Evolutionary conservation across 1,139 yeast species (phyloP), one percentile per base, ranked within the genome.

Genomic region (Tardiomyces digboiensis): DNA sequence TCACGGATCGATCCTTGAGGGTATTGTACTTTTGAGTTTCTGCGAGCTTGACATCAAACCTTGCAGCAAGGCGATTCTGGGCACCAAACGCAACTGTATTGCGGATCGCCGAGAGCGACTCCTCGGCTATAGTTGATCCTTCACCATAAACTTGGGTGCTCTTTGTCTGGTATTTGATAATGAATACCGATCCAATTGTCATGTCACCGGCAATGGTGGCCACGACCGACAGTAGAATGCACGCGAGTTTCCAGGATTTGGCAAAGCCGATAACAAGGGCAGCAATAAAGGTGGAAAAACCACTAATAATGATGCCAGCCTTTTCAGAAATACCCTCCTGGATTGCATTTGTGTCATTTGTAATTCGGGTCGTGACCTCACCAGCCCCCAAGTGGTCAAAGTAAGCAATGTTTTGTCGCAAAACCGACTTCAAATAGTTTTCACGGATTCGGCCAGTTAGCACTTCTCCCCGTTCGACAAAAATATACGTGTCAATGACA

Each of bases 281-380:
- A 19, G 70, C 58, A 33, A 69, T 52, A 51, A 70, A 67, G 1
- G 71, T 62, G 8, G 70, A 58, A 4, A 66, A 44, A 21, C 70
- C 70, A 22, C 61, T 56, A 16, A 64, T 50, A 41, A 68, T 62
- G 40, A 66, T 54, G 14, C 72, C 73, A 16, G 67, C 61, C 53
- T 69, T 69, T 52, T 70, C 74, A 23, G 70, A 64, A 42, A 69
- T 68, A 37, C 73, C 74, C 39, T 66, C 71, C 50, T 70, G 74
- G 43, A 69, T 66, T 29, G 62, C 53, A 29, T 62, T 57, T n/a
- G 72, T 66, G 41, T 69, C 74, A 36, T 66, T 61, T 23, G 71
- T 67, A 51, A 69, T 68, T 14, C 73, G 63, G 20, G 72, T 65
- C 13, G 71, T 64, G 36, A 68, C 65, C 47, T 67, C 70, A 20